Conservation (phyloP, 1,284 basidiomycete genomes). For the Austropuccinia psidii region DNA sequence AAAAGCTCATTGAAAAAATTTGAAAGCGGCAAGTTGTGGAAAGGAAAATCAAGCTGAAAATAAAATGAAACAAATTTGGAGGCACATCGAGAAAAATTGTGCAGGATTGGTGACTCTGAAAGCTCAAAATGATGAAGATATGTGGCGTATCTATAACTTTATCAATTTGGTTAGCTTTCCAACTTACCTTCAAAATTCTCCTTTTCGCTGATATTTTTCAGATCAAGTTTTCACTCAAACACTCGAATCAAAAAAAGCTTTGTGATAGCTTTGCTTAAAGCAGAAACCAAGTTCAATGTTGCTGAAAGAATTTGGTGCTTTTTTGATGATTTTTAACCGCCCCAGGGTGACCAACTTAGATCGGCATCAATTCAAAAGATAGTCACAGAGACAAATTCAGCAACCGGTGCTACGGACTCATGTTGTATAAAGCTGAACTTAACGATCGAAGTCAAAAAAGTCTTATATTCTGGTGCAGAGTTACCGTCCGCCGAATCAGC, state of each 20-base stretch:
- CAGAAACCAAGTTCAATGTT: no score
- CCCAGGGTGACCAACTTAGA: slow-evolving; percentile 31
- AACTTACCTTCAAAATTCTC: no score
- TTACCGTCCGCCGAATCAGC: no score
- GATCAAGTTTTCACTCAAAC: no score
- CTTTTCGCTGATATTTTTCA: no score
- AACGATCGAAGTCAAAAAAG: slow-evolving; percentile 33
- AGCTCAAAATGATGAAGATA: slow-evolving; percentile 32
- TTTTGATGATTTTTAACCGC: no score
- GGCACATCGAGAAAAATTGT: slow-evolving; percentile 25
- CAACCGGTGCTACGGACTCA: slow-evolving; percentile 27
- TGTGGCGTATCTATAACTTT: slow-evolving; percentile 34
- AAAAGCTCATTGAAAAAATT: no score
- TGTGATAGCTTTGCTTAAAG: no score
- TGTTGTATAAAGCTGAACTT: slow-evolving; percentile 18
- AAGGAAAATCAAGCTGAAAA: no score
- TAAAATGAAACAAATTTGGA: slow-evolving; percentile 24
- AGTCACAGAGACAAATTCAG: slow-evolving; percentile 16
- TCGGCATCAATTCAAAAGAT: slow-evolving; percentile 20
- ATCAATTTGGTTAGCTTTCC: slow-evolving; percentile 25
- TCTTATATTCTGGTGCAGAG: slow-evolving; percentile 25
- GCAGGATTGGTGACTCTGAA: slow-evolving; percentile 17
- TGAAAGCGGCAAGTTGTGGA: no score
- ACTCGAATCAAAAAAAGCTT: no score
- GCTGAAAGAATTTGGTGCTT: no score